phyloP scores from a whole-genome alignment of 805 yeast species.

The Diddensiella transvaalensis region DNA sequence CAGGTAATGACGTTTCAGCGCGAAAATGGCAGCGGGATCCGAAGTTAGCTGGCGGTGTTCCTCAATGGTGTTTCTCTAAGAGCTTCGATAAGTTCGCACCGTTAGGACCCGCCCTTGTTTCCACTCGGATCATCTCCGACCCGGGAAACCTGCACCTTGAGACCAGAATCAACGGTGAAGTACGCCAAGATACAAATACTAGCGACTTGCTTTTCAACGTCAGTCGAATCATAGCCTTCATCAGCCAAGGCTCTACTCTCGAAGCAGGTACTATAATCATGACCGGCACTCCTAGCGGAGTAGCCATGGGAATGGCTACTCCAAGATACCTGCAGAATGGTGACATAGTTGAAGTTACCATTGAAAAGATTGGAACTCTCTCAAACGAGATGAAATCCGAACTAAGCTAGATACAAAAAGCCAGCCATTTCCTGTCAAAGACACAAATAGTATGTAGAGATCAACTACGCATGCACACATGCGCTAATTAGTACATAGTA shows the following conservation, averaged over 20 bases:
- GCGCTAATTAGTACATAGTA: too few relatives aligned
- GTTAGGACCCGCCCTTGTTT: conserved; percentile 48
- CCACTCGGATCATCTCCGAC: conserved; percentile 32
- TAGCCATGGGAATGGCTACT: conserved; percentile 35
- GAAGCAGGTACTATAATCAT: conserved; percentile 42
- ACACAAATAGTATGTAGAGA: too few relatives aligned
- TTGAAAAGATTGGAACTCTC: conserved; percentile 43
- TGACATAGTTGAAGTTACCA: conserved; percentile 39
- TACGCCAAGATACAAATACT: conserved; percentile 38
- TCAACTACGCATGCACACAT: too few relatives aligned
- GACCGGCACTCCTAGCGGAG: conserved; percentile 45
- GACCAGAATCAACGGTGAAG: conserved; percentile 38
- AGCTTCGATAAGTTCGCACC: conserved; percentile 53
- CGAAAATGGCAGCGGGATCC: conserved; percentile 47
- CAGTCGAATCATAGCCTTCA: conserved; percentile 34
- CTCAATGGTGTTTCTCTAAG: conserved; percentile 48
- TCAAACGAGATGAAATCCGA: conserved; percentile 34
- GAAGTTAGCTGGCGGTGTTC: conserved; percentile 46
- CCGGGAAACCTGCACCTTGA: conserved; percentile 32
- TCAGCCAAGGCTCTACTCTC: conserved; percentile 41
- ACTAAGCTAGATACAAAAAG: too few relatives aligned
- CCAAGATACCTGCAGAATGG: conserved; percentile 41
- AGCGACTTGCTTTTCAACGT: conserved; percentile 39
- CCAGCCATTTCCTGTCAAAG: too few relatives aligned
- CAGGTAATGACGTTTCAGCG: conserved; percentile 52